Percentiles rank a stretch among this genome's conserved stretches.
Evolutionary conservation across 2,329 filamentous ascomycete genomes (phyloP).

Genomic region (Huntiella savannae): DNA sequence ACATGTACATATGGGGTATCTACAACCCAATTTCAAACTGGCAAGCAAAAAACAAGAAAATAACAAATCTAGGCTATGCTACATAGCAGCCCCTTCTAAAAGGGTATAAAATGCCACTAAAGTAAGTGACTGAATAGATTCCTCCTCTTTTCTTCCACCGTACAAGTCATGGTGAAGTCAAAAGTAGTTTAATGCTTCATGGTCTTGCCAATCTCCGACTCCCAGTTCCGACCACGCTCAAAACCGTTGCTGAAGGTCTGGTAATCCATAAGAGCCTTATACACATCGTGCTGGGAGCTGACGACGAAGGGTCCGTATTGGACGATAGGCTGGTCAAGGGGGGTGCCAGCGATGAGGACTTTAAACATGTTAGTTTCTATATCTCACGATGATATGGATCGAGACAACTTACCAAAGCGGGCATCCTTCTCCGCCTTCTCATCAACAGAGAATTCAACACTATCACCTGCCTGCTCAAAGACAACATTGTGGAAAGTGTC

Average conservation of each 20-base stretch:
- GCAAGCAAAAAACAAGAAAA: too few species aligned
- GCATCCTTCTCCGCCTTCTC: slow-evolving; percentile 39
- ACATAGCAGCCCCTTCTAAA: too few species aligned
- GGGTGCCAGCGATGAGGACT: slow-evolving; percentile 60
- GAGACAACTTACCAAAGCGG: slow-evolving; percentile 24
- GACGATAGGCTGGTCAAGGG: slow-evolving; percentile 60
- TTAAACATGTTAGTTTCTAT: not conserved
- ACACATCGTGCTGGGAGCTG: slow-evolving; percentile 50
- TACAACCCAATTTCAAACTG: too few species aligned
- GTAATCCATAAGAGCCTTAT: slow-evolving; percentile 59
- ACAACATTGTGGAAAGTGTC: slow-evolving; percentile 73
- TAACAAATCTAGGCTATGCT: too few species aligned
- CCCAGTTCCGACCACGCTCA: slow-evolving; percentile 59
- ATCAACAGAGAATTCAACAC: slow-evolving; percentile 51
- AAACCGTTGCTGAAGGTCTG: slow-evolving; percentile 59
- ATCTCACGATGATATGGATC: not conserved
- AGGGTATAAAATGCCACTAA: too few species aligned
- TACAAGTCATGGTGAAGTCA: too few species aligned
- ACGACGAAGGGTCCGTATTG: slow-evolving; percentile 80
- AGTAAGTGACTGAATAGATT: too few species aligned
- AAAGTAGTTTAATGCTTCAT: slow-evolving; percentile 26
- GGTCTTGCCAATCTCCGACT: slow-evolving; percentile 69
- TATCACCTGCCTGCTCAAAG: slow-evolving; percentile 63
- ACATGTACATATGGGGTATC: too few species aligned
- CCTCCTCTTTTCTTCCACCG: too few species aligned